Base-by-base conservation (phyloP, 805 yeast genomes). In the Cyberlindnera amylophila region DNA sequence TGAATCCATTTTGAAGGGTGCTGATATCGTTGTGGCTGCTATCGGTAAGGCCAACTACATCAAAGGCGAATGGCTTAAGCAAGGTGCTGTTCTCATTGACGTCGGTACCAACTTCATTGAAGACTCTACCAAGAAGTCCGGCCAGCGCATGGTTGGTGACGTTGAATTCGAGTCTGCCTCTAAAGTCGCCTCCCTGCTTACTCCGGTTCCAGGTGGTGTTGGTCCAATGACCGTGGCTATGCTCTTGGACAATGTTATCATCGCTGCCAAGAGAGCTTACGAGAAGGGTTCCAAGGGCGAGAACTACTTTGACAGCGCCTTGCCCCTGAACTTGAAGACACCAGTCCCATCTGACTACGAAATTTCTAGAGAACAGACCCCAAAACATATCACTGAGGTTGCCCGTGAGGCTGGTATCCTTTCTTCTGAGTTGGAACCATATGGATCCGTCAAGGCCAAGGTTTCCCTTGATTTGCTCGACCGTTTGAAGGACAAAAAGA, bases 171-270 rank as follows among this genome's bases (percentile, higher is more conserved):
- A 72, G 36, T 65, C 73, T 29, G n/a, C n/a, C n/a, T 79, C 82
- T 42, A 65, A 67, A 39, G 64, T 67, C 30, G 75, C 89, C 4
- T 70, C 81, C 8, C 71, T 73, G 53, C 70, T 85, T 50, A 86
- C 95, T 14, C 95, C 95, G 9, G 95, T 86, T 45, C 95, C 95
- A 39, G 95, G 95, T 61, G 95, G 95, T 52, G 95, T 86, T 50
- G 95, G 95, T 39, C 95, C 95, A 59, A 86, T 86, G 95, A 86
- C 95, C 12, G 91, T 86, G 36, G 93, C 93, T 21, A 81, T 82
- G 79, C 69, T 86, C 43, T 76, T 83, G 62, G 79, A 79, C 51
- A 86, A 86, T 61, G 89, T 85, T 23, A 67, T 80, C 30, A 64
- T 70, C 42, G 83, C 90, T 39, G 90, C 93, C 30, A 73, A 80